These are phyloP conservation scores for Orbilia brochopaga DNA, from an alignment of 2,329 filamentous ascomycete species.

Conservation along the genomic window DNA sequence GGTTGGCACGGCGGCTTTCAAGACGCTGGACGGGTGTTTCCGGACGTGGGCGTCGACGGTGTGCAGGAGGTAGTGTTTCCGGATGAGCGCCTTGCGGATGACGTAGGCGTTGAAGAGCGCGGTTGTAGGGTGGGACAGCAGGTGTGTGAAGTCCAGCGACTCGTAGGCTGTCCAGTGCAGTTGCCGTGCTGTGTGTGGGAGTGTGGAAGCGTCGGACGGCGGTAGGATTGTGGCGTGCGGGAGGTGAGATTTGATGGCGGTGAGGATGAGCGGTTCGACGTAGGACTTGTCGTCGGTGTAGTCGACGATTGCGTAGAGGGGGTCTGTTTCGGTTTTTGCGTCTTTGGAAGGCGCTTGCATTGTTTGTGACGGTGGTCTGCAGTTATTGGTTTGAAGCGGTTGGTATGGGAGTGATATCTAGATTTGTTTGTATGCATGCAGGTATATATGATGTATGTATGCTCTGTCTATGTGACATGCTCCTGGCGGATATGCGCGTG, in stretches of 20 bases:
- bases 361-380: constrained; percentile 52
- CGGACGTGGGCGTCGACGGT: constrained; percentile 84
- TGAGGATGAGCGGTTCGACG: constrained; percentile 81
- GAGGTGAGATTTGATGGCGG: constrained; percentile 68
- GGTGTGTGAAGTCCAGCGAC: constrained; percentile 79
- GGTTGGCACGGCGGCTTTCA: constrained; percentile 74
- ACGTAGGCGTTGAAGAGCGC: constrained; percentile 86
- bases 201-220: constrained; percentile 50
- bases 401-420: background rate
- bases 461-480: background rate
- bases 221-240: constrained; percentile 58
- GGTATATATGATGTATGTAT: background rate
- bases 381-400: background rate
- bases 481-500: background rate
- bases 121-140: constrained; percentile 67
- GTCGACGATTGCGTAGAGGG: constrained; percentile 73
- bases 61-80: constrained; percentile 89
- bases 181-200: constrained; percentile 59
- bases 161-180: constrained; percentile 90
- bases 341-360: background rate
- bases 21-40: constrained; percentile 75
- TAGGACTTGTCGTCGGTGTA: constrained; percentile 78
- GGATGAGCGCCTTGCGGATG: constrained; percentile 92
- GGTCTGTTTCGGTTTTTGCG: background rate
- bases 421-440: background rate